phyloP scores from a whole-genome alignment of 352 stramenopile species.

The Phytophthora litchii region DNA sequence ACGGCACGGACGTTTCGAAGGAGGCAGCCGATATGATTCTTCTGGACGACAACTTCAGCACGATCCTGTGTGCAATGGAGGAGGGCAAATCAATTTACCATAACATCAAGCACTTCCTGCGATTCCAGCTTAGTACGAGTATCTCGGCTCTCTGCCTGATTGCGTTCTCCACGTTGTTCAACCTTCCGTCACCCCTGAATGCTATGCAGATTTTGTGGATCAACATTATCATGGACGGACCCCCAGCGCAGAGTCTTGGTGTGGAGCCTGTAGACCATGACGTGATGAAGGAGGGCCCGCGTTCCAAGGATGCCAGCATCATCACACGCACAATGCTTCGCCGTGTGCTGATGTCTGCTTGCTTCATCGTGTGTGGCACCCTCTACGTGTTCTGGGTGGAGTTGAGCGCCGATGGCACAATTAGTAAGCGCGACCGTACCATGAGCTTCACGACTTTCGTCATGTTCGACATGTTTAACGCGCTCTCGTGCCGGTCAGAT shows the following conservation, averaged over 20 bases:
- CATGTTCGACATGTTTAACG: constrained; percentile 99
- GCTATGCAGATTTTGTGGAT: constrained; percentile 99
- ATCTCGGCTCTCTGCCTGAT: constrained; percentile 93
- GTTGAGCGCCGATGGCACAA: constrained; percentile 81
- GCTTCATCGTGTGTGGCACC: constrained; percentile 79
- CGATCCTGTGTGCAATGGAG: constrained; percentile 95
- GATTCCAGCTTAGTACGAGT: constrained; percentile 98
- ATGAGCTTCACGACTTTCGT: constrained; percentile 99
- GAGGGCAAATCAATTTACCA: constrained; percentile 97
- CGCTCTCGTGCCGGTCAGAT: constrained; percentile 95
- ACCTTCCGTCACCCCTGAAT: constrained; percentile 92
- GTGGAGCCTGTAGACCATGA: constrained; percentile 88
- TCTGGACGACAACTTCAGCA: constrained; percentile 96
- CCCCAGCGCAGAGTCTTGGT: constrained; percentile 82
- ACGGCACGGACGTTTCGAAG: constrained; percentile 97
- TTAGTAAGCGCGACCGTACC: constrained; percentile 95
- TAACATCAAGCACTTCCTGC: constrained; percentile 96
- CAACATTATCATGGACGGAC: constrained; percentile 98
- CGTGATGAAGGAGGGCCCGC: constrained; percentile 87
- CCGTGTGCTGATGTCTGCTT: constrained; percentile 69
- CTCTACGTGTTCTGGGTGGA: constrained; percentile 90
- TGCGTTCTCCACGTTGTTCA: constrained; percentile 78
- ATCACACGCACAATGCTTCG: constrained; percentile 77
- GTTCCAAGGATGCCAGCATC: constrained; percentile 76
- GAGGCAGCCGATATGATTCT: constrained; percentile 97